Evolutionary conservation across 164 flowering plant species (phyloP).

Genomic region (Macadamia tetraphylla): DNA sequence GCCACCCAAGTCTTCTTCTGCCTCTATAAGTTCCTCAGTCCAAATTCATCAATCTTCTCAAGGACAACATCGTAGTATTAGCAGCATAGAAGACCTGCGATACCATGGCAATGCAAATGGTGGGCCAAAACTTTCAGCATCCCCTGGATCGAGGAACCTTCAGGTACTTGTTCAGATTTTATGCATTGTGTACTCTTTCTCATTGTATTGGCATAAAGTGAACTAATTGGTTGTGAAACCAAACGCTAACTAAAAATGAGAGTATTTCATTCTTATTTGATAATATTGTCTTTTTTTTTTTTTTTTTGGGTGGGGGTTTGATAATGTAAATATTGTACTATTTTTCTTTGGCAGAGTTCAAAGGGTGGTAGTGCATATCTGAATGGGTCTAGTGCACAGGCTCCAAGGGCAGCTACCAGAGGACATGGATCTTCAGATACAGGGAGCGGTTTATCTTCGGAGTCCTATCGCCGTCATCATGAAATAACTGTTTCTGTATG

Average conservation of each 20-base stretch:
- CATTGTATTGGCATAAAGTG: no score
- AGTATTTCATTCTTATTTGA: neutral
- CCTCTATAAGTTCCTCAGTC: constrained; percentile 43
- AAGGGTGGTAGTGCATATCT: constrained; percentile 16
- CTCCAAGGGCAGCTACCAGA: constrained; percentile 20
- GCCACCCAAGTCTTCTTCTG: constrained; percentile 24
- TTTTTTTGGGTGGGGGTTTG: no score
- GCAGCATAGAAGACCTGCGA: constrained; percentile 28
- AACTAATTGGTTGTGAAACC: no score
- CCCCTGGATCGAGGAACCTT: constrained; percentile 21
- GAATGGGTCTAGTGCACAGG: constrained; percentile 10
- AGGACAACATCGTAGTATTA: constrained; percentile 22
- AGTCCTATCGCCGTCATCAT: constrained; percentile 65
- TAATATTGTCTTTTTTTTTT: neutral
- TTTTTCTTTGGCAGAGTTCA: constrained; percentile 27
- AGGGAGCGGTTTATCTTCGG: constrained; percentile 41
- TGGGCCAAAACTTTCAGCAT: constrained; percentile 25
- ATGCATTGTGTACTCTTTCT: no score
- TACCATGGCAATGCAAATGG: constrained; percentile 30
- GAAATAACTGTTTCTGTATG: constrained; percentile 75
- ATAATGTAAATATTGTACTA: neutral
- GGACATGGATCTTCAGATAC: constrained; percentile 27
- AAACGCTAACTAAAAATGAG: no score
- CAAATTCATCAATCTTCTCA: constrained; percentile 44
- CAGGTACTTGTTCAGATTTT: constrained; percentile 32